Percentiles rank a stretch among this genome's conserved stretches.
Conservation (phyloP, 495 filamentous ascomycete species). For the Neurospora discreta region DNA sequence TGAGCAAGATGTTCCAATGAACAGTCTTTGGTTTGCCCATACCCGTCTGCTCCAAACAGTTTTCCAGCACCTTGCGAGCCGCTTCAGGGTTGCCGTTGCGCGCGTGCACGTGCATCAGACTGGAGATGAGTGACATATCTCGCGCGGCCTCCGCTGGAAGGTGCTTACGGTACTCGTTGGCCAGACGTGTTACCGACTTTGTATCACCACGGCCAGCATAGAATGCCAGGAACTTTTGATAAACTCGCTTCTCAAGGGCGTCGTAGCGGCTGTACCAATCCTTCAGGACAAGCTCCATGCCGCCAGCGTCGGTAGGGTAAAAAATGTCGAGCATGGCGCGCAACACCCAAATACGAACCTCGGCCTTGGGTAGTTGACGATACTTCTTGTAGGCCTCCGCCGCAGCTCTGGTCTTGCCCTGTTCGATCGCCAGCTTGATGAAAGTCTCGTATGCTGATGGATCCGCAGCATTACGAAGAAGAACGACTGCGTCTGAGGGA, state of each 20-base stretch:
- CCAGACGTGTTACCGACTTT: constrained; percentile 39
- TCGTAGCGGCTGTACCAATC: constrained; percentile 39
- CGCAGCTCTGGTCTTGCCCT: constrained; percentile 13
- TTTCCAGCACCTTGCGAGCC: constrained; percentile 47
- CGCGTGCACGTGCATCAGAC: constrained; percentile 56
- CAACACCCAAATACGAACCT: constrained; percentile 4
- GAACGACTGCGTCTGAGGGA: constrained; percentile 6
- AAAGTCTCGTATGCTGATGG: constrained; percentile 18
- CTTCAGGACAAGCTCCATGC: constrained; percentile 39
- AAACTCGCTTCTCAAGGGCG: constrained; percentile 30
- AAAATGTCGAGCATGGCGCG: constrained; percentile 21
- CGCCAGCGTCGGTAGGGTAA: constrained; percentile 24
- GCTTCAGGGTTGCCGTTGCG: constrained; percentile 47
- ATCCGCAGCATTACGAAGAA: constrained; percentile 20
- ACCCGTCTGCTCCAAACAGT: constrained; percentile 41
- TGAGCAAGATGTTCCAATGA: constrained; percentile 70
- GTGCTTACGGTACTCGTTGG: constrained; percentile 35
- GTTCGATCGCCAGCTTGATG: constrained; percentile 8
- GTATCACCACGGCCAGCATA: constrained; percentile 46
- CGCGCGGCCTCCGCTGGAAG: constrained; percentile 26
- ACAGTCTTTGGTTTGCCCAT: constrained; percentile 37
- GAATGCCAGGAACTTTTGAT: constrained; percentile 36
- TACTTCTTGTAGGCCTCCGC: constrained; percentile 25
- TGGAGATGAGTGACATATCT: constrained; percentile 22
- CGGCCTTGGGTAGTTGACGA: constrained; percentile 17